phyloP scores from a whole-genome alignment of 2,329 filamentous ascomycete species.

The Aspergillus amoenus region DNA sequence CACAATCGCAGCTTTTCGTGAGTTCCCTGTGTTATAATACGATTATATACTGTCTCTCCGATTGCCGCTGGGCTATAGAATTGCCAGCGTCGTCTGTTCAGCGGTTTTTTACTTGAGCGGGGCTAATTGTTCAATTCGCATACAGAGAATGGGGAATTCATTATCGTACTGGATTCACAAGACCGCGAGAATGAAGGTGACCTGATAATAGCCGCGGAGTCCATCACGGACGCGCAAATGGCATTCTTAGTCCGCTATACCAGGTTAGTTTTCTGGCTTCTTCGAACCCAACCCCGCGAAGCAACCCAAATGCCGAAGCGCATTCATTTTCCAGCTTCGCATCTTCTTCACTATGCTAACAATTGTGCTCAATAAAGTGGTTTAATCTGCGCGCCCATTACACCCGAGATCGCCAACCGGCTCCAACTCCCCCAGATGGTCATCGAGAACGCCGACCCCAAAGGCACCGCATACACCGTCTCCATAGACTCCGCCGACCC shows the following conservation, averaged over 20 bases:
- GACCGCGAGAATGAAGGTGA: slow-evolving; percentile 97
- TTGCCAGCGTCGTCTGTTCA: not conserved
- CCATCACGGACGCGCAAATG: slow-evolving; percentile 85
- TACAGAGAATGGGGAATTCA: slow-evolving; percentile 78
- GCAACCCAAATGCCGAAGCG: not conserved
- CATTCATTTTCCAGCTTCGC: not conserved
- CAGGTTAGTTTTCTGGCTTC: slow-evolving; percentile 41
- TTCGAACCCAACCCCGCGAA: not conserved
- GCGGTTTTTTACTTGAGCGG: not conserved
- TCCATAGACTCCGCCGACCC: slow-evolving; percentile 77
- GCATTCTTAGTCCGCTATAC: slow-evolving; percentile 93
- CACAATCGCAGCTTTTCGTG: slow-evolving; percentile 42
- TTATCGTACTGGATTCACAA: slow-evolving; percentile 90
- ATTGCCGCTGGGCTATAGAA: not conserved
- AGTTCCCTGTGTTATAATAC: slow-evolving; percentile 18
- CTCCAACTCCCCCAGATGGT: slow-evolving; percentile 93
- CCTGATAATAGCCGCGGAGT: slow-evolving; percentile 87
- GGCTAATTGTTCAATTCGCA: slow-evolving; percentile 11
- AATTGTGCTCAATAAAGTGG: slow-evolving; percentile 54
- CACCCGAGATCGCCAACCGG: slow-evolving; percentile 63
- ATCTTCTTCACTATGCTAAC: not conserved
- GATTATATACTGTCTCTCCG: not conserved
- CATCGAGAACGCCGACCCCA: slow-evolving; percentile 71
- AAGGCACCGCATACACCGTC: slow-evolving; percentile 89
- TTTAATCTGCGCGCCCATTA: slow-evolving; percentile 85